Evolutionary conservation across 2,329 filamentous ascomycete species (phyloP), one percentile per base, ranked within the genome.

Genomic region (Ceratocystis lukuohia): DNA sequence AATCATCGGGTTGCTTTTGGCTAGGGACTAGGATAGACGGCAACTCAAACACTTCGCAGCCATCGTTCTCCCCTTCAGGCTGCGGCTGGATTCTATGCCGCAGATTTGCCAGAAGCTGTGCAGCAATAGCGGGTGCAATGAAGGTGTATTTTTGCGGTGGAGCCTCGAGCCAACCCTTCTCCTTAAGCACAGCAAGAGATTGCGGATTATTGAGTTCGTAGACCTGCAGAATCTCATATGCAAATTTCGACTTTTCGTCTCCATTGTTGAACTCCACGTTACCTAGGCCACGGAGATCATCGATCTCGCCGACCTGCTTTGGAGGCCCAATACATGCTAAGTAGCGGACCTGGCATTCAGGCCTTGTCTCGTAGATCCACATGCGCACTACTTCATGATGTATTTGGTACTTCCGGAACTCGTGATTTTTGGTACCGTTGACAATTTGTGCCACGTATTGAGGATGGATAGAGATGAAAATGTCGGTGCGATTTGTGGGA

Each of bases 161-260:
- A 1, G 75, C 74, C 4, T 77, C 75, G 0, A 85, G 71, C 80
- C 83, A 84, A 0, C 81, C 83, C 48, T 82, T 80, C 53, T 77
- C 74, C 57, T 77, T 78, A 76, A 87, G 82, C 64, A 79, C 75
- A 0, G 76, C 74, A 1, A 83, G 74, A 0, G 78, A 74, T 1
- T 84, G 76, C 0, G 84, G 81, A 71, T 87, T 80, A 70, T 86
- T 85, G 30, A 88, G 77, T 72, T 84, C 78, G 70, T 86, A 88
- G 0, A 88, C 76, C 70, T 86, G 78, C 25, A 78, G 69, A 57
- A 84, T 75, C 70, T 81, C 79, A 70, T 84, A 82, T 2, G 80
- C 82, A 68, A 75, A 82, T 28, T 76, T 77, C 8, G n/a, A 25
- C 12, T 33, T 64, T 53, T 53, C 61, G 17, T 73, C 71, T n/a